A percentile compares a stretch with the other conserved stretches of the same genome.
These are phyloP conservation scores for Penicillium thymicola DNA, from an alignment of 2,329 filamentous ascomycete species.

Conservation along the genomic window DNA sequence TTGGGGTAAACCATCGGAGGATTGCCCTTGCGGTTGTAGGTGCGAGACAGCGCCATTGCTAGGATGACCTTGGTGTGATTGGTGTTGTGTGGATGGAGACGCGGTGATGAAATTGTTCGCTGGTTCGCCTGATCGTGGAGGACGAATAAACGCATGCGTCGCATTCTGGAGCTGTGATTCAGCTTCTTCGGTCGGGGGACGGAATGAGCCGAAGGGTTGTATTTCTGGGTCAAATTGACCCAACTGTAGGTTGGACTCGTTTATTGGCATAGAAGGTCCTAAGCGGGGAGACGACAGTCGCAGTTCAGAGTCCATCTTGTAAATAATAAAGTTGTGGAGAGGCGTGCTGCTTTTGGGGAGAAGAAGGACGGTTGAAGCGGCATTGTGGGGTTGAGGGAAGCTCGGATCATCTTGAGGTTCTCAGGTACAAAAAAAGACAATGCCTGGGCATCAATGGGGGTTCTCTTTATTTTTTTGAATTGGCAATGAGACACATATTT, in stretches of 20 bases:
- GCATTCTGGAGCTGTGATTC: slow-evolving; percentile 19
- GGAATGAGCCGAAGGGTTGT: slow-evolving; percentile 29
- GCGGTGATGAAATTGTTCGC: slow-evolving; percentile 14
- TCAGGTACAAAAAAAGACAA: background rate
- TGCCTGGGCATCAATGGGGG: background rate
- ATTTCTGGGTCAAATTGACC: slow-evolving; percentile 22
- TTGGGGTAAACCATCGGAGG: background rate
- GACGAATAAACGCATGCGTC: slow-evolving; percentile 12
- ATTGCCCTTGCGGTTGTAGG: background rate
- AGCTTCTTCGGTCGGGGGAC: slow-evolving; percentile 24
- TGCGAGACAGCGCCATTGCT: slow-evolving; percentile 1
- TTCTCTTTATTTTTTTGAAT: background rate
- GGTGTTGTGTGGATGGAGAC: slow-evolving; percentile 1
- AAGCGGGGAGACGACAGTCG: slow-evolving; percentile 20
- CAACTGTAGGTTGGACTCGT: slow-evolving; percentile 20
- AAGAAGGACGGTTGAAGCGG: slow-evolving; percentile 27
- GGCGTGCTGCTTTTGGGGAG: slow-evolving; percentile 32
- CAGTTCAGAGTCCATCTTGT: slow-evolving; percentile 28
- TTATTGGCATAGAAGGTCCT: slow-evolving; percentile 16
- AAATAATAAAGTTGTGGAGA: slow-evolving; percentile 6
- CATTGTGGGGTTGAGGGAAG: slow-evolving; percentile 14
- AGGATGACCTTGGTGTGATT: background rate
- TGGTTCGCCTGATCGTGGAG: slow-evolving; percentile 15
- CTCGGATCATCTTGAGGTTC: slow-evolving; percentile 6
- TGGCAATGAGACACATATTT: background rate